Evolutionary conservation across 2,329 filamentous ascomycete species (phyloP).

Genomic region (Stylonectria norvegica): DNA sequence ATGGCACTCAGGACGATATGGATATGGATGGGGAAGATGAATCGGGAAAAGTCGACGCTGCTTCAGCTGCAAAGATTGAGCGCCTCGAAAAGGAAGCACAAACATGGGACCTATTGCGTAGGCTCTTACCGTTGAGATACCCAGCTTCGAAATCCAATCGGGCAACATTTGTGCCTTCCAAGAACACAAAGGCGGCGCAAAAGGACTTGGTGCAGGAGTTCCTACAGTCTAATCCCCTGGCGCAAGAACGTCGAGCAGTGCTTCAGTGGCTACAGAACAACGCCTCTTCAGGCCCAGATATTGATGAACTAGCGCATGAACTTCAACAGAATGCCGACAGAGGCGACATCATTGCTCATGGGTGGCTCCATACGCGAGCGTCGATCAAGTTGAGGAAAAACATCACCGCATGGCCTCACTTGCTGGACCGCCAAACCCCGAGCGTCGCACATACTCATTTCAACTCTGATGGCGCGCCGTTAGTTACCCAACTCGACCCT

Average conservation of each 20-base stretch:
- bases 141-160: slow-evolving; percentile 28
- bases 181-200: slow-evolving; percentile 14
- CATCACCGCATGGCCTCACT: slow-evolving; percentile 62
- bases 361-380: slow-evolving; percentile 88
- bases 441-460: slow-evolving; percentile 54
- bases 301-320: slow-evolving; percentile 73
- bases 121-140: slow-evolving; percentile 70
- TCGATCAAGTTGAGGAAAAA: slow-evolving; percentile 89
- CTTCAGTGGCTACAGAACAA: slow-evolving; percentile 83
- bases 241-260: slow-evolving; percentile 74
- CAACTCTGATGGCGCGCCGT: slow-evolving; percentile 57
- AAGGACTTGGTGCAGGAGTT: slow-evolving; percentile 64
- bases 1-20: slow-evolving; percentile 45
- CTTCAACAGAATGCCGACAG: slow-evolving; percentile 73
- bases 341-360: slow-evolving; percentile 78
- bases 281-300: slow-evolving; percentile 65
- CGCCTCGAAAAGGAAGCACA: slow-evolving; percentile 78
- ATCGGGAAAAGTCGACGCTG: slow-evolving; percentile 25
- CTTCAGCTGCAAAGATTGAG: slow-evolving; percentile 32
- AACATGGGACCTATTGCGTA: slow-evolving; percentile 82
- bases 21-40: slow-evolving; percentile 54
- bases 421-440: slow-evolving; percentile 60
- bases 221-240: slow-evolving; percentile 66
- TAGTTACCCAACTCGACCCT: slow-evolving; percentile 87
- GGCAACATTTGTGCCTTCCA: slow-evolving; percentile 33